phyloP scores from a whole-genome alignment of 2,329 filamentous ascomycete species.

The Pseudogymnoascus sp. region DNA sequence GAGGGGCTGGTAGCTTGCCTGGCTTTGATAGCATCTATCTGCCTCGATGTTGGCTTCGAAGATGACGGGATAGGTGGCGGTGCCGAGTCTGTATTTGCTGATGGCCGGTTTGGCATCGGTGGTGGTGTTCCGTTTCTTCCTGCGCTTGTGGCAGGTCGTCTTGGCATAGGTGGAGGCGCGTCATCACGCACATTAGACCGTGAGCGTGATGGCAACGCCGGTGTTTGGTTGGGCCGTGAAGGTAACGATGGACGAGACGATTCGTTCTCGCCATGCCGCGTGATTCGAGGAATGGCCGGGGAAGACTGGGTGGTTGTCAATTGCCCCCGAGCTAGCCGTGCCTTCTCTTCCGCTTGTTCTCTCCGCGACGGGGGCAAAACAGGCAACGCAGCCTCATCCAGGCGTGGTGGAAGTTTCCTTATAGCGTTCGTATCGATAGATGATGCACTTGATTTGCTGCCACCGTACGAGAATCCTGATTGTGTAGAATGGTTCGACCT shows the following conservation, averaged over 20 bases:
- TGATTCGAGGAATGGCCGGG: constrained; percentile 28
- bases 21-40: constrained; percentile 37
- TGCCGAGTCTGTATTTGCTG: constrained; percentile 13
- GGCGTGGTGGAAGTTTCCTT: constrained; percentile 46
- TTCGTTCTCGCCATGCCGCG: constrained; percentile 10
- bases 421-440: constrained; percentile 30
- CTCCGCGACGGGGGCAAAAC: constrained; percentile 46
- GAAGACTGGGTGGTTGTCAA: constrained; percentile 32
- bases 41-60: constrained; percentile 30
- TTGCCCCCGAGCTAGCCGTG: constrained; percentile 29
- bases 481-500: constrained; percentile 44
- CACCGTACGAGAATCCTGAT: constrained; percentile 40
- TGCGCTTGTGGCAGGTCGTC: neutral
- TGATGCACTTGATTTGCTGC: constrained; percentile 40
- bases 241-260: constrained; percentile 21
- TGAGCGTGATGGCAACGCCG: neutral
- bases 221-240: constrained; percentile 16
- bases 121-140: neutral
- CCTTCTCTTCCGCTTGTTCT: constrained; percentile 38
- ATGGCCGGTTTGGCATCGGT: neutral
- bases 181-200: neutral
- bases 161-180: constrained; percentile 2
- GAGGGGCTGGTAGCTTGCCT: constrained; percentile 11
- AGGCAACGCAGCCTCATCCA: constrained; percentile 49
- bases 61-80: constrained; percentile 24